Base-by-base conservation (phyloP, 225 moss, liverwort and hornwort species). In the Asterella californica region DNA sequence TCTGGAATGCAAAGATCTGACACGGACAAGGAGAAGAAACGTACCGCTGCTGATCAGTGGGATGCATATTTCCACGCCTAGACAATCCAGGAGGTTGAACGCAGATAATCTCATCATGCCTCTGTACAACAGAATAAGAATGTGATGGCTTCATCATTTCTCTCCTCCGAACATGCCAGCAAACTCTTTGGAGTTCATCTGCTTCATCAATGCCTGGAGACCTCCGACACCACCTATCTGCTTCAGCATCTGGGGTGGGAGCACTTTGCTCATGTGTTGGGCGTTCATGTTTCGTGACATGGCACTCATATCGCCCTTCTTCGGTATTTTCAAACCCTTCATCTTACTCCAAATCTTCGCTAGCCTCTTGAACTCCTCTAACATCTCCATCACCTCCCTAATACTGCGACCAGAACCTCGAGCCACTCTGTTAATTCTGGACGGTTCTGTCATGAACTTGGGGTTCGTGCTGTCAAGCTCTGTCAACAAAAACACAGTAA, bases 181-280 rank as follows among this genome's bases (percentile, higher is more conserved):
- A 84, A 93, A 91, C 17, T 95, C 93, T 80, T 93, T 91, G 6
- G 90, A 90, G 49, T 88, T 88, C 91, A 95, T 95, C 79, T 95
- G 90, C 81, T 90, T 92, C 94, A 96, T 90, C 77, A 94, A 87
- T 15, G 91, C 87, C 81, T 96, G 96, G 75, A 96, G 83, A 42
- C 92, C 92, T 45, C 90, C 87, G 12, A 94, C 79, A 17, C 92
- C 96, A 72, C 96, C 92, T 30, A 96, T 91, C 78, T 96, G 96
- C 82, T 93, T 92, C 86, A 96, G 88, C 91, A 94, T 90, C 77
- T 92, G 90, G 12, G 91, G 96, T 75, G 94, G 94, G 10, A 96
- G 90, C 30, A 85, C 92, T 80, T 91, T 90, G 84, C 89, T 94
- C 91, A 96, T 93, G 50, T 91, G 83, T 42, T 91, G 91, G 0